Percentiles rank a stretch among this genome's conserved stretches.
phyloP scores from a whole-genome alignment of 306 rosid species.

The Macrotyloma uniflorum region DNA sequence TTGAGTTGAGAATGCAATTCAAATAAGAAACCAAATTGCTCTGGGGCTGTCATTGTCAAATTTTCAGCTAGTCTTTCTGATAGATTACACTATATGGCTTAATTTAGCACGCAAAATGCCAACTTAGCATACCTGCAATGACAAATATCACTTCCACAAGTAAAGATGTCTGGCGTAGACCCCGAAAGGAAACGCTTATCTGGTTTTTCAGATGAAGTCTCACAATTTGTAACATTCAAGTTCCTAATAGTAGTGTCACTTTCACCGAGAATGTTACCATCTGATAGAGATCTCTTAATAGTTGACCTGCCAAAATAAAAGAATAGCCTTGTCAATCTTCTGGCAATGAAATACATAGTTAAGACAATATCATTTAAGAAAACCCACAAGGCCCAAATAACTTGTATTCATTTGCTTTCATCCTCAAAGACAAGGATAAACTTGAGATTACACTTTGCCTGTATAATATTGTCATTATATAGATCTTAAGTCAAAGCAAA shows the following conservation, averaged over 20 bases:
- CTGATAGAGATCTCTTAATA: constrained; percentile 88
- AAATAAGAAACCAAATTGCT: not conserved
- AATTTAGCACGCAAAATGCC: constrained; percentile 25
- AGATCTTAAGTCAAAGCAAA: constrained; percentile 18
- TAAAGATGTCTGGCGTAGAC: constrained; percentile 54
- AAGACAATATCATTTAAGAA: constrained; percentile 22
- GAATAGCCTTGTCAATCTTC: constrained; percentile 8
- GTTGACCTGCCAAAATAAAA: constrained; percentile 57
- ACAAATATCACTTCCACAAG: constrained; percentile 60
- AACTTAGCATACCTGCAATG: constrained; percentile 64
- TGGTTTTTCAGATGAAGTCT: constrained; percentile 46
- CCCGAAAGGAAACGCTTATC: constrained; percentile 50
- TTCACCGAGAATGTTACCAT: constrained; percentile 67
- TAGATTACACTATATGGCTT: constrained; percentile 1
- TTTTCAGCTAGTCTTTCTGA: not conserved
- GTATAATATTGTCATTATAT: not conserved
- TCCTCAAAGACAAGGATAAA: constrained; percentile 7
- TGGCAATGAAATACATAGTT: not conserved
- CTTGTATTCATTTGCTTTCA: constrained; percentile 19
- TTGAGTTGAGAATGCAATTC: not conserved
- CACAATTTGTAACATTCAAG: constrained; percentile 46
- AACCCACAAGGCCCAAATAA: constrained; percentile 7
- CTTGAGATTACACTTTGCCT: not conserved
- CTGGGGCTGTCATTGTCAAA: not conserved
- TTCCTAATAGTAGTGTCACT: constrained; percentile 52